Percentiles rank a stretch among this genome's conserved stretches.
phyloP scores from a whole-genome alignment of 192 early-diverging fungal genomes.

The Gaertneriomyces sp. region DNA sequence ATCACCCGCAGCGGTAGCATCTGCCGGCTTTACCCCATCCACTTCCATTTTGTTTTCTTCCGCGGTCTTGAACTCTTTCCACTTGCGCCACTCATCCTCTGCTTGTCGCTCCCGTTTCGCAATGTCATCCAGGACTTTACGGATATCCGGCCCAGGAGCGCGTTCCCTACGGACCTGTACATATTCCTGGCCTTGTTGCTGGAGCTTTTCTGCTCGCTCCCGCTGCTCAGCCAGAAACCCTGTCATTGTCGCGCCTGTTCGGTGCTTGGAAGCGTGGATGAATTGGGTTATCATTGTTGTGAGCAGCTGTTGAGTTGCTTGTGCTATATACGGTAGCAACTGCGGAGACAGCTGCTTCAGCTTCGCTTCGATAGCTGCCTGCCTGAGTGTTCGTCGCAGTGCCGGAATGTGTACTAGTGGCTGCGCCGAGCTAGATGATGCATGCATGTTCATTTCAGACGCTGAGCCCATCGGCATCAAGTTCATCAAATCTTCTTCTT shows the following conservation, averaged over 20 bases:
- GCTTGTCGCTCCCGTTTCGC: constrained; percentile 14
- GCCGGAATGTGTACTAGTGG: constrained; percentile 18
- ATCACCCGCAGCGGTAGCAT: neutral
- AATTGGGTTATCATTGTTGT: constrained; percentile 7
- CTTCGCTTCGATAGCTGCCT: too few relatives aligned
- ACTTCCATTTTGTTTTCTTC: neutral
- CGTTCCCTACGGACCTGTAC: neutral
- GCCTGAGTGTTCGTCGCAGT: constrained; percentile 7
- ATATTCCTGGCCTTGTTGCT: neutral
- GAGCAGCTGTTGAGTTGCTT: constrained; percentile 21
- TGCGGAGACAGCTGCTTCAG: neutral
- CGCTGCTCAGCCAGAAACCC: constrained; percentile 15
- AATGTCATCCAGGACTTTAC: constrained; percentile 9
- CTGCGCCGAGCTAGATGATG: neutral
- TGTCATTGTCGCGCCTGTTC: constrained; percentile 19
- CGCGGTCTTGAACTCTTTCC: neutral
- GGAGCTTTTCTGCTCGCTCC: constrained; percentile 2
- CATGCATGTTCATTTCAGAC: too few relatives aligned
- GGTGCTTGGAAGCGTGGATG: constrained; percentile 20
- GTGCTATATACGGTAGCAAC: constrained; percentile 16
- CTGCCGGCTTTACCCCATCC: neutral
- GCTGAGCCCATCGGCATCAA: neutral
- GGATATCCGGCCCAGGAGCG: neutral
- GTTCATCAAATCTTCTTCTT: constrained; percentile 26
- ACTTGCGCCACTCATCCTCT: neutral